A percentile compares a stretch with the other conserved stretches of the same genome.
Evolutionary conservation across 345 rosid genomes (phyloP).

Genomic region (Eucalyptus tenuipes): DNA sequence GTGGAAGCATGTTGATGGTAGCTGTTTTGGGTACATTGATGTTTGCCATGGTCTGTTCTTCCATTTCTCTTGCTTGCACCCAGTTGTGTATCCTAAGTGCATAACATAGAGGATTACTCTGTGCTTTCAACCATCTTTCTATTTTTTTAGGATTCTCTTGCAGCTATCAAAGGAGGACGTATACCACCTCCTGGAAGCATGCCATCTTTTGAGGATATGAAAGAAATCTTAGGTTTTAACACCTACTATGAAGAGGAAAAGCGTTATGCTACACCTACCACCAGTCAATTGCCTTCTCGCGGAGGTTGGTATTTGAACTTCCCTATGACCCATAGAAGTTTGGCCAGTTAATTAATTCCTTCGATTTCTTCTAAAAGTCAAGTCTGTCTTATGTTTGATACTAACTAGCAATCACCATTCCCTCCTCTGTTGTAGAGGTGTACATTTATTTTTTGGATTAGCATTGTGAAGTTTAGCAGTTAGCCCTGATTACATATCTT

Average conservation of each 20-base stretch:
- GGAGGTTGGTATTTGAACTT: constrained; percentile 29
- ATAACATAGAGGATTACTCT: not conserved
- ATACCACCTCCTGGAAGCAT: constrained; percentile 92
- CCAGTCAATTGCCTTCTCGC: constrained; percentile 17
- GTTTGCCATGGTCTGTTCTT: not conserved
- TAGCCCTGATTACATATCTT: not conserved
- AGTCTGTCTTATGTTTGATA: not conserved
- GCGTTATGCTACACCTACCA: constrained; percentile 29
- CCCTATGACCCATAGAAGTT: not conserved
- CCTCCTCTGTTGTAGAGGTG: not conserved
- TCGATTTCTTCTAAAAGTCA: not conserved
- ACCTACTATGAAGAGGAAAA: constrained; percentile 70
- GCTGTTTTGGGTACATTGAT: not conserved
- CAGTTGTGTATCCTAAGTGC: not conserved
- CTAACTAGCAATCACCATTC: not conserved
- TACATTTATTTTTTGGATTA: not conserved
- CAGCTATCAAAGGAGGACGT: constrained; percentile 79
- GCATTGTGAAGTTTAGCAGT: not conserved
- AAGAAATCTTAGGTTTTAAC: constrained; percentile 67
- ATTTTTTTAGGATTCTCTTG: constrained; percentile 47
- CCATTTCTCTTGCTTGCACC: not conserved
- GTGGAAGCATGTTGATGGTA: not conserved
- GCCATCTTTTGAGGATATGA: constrained; percentile 69
- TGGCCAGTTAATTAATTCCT: not conserved
- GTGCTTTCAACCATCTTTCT: not conserved